Base-by-base conservation (phyloP, 306 rosid species). In the Quercus mongolica region DNA sequence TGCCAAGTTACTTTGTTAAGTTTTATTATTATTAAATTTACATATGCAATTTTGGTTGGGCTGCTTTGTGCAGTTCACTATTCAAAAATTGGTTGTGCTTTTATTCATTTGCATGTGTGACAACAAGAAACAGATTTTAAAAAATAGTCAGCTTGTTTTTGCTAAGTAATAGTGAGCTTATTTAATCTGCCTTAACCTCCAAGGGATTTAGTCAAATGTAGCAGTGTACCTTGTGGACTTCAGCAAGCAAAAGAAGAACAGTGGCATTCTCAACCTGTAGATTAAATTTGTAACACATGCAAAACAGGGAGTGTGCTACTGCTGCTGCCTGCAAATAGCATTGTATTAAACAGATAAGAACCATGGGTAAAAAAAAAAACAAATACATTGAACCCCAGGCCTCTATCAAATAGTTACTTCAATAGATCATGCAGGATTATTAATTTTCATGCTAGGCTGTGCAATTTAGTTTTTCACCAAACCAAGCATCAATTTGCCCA, bases 301-400 rank as follows among this genome's bases (percentile, higher is more conserved):
- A 95, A 80, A 95, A 92, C 79, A 95, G 96, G 54, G 98, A 91
- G 87, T 91, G 92, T n/a, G 99, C 98, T 75, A 95, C 98, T 80
- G 85, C 74, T 74, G 98, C 96, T 63, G 99, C 98, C 98, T 95
- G 88, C 81, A 84, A 61, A 55, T 33, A 77, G 74, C 55, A 49
- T 61, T 59, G 25, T 52, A 70, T 67, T 67, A 33, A 67, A 41
- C 76, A 83, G 26, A 56, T 74, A 70, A 5, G 67, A 78, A 81
- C 57, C 70, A 54, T 19, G 7, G 72, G 64, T 8, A 76, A 26
- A 26, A 25, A 26, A 58, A 46, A 11, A 44, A 69, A 68, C 2
- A 68, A 69, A 49, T 49, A 49, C 15, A 49, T 49, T 49, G 54
- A 49, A 49, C 5, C 54, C 54, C 54, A 49, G 14, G 54, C 54